Conservation (phyloP, 2,329 filamentous ascomycete genomes). For the Thielaviopsis punctulata region DNA sequence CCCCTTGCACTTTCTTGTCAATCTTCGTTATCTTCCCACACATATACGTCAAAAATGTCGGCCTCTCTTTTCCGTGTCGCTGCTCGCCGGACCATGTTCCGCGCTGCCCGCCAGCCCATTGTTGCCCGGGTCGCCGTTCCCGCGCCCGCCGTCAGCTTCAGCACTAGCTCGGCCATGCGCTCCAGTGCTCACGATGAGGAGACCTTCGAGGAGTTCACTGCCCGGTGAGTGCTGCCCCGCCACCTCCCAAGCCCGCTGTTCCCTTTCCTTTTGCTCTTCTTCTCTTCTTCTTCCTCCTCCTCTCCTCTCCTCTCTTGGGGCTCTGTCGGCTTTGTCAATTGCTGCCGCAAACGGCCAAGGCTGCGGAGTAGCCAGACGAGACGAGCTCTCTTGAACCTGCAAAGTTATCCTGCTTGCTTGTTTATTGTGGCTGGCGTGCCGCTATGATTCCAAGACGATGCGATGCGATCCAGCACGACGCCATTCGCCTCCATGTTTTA, state of each 20-base stretch:
- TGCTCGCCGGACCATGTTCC: slow-evolving; percentile 45
- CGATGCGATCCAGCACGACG: background rate
- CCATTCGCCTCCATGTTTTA: background rate
- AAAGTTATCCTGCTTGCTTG: background rate
- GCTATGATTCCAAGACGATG: background rate
- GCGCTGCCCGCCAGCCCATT: slow-evolving; percentile 47
- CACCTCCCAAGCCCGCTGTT: background rate
- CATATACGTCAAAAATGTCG: slow-evolving; percentile 33
- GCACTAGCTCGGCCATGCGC: slow-evolving; percentile 46
- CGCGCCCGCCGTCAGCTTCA: slow-evolving; percentile 25
- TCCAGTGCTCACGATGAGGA: slow-evolving; percentile 65
- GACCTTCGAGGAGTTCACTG: slow-evolving; percentile 97
- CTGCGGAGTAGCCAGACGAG: too few species aligned
- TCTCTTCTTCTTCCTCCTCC: background rate
- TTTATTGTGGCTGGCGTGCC: background rate
- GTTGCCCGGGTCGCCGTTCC: slow-evolving; percentile 36
- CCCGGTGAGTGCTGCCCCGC: slow-evolving; percentile 45
- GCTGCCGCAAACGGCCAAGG: too few species aligned
- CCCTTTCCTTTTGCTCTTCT: background rate
- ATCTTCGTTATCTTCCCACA: slow-evolving; percentile 10
- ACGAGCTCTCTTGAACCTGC: too few species aligned
- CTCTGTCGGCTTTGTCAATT: too few species aligned
- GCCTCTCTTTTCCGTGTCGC: slow-evolving; percentile 55
- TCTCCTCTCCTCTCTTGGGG: too few species aligned
- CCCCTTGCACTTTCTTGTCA: background rate